A percentile compares a stretch with the other conserved stretches of the same genome.
phyloP scores from a whole-genome alignment of 805 yeast species.

The Komagataella pseudopastoris region DNA sequence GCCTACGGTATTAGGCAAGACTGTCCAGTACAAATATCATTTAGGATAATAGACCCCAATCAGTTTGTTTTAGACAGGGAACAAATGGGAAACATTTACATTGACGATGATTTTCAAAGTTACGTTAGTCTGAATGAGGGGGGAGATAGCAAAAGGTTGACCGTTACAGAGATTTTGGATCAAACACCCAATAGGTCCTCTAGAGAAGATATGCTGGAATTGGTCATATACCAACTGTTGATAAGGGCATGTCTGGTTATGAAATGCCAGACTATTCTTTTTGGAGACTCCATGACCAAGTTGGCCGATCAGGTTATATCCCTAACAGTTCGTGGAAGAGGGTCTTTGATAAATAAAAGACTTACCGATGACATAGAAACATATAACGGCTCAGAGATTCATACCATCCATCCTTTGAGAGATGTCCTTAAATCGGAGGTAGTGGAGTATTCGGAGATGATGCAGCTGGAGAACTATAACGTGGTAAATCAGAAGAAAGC shows the following conservation, averaged over 20 bases:
- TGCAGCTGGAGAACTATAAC: slow-evolving; percentile 15
- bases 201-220: slow-evolving; percentile 42
- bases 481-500: background rate
- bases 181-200: slow-evolving; percentile 43
- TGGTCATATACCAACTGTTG: slow-evolving; percentile 34
- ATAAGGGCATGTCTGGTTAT: slow-evolving; percentile 28
- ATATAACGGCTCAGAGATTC: slow-evolving; percentile 19
- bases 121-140: slow-evolving; percentile 4
- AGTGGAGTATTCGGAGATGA: slow-evolving; percentile 33
- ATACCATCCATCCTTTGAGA: slow-evolving; percentile 55
- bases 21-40: slow-evolving; percentile 18
- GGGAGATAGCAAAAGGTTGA: slow-evolving; percentile 1
- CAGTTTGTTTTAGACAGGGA: slow-evolving; percentile 20
- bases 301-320: slow-evolving; percentile 73
- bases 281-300: slow-evolving; percentile 73
- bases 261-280: slow-evolving; percentile 41
- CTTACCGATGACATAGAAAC: slow-evolving; percentile 30
- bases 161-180: slow-evolving; percentile 20
- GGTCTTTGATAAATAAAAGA: slow-evolving; percentile 43
- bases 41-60: slow-evolving; percentile 27
- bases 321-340: slow-evolving; percentile 78
- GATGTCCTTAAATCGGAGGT: slow-evolving; percentile 67
- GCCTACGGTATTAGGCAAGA: slow-evolving; percentile 8
- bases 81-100: slow-evolving; percentile 17
- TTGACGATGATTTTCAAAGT: slow-evolving; percentile 17